Base-by-base conservation (phyloP, 345 rosid species). In the Ricinus communis region DNA sequence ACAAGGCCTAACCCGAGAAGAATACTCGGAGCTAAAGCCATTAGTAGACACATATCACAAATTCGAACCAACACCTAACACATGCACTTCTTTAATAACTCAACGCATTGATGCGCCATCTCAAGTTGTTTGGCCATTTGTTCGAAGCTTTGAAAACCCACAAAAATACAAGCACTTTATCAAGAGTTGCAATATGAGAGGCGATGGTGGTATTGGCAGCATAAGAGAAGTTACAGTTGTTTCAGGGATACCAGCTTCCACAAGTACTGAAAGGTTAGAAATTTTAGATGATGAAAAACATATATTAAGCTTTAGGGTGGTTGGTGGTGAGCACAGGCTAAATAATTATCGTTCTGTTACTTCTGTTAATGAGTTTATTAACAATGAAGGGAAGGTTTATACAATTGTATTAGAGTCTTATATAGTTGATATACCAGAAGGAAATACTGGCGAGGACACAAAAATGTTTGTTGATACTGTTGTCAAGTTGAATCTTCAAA, bases 401-500 rank as follows among this genome's bases (percentile, higher is more conserved):
- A 87, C 95, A 21, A 22, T 90, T 19, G 98, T 90, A 57, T 72
- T 87, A 68, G 98, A 93, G 80, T 90, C 96, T 0, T 93, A 90
- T 73, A 70, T 72, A 8, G 98, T 93, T 45, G 98, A 93, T 74
- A 86, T 93, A 25, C 98, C 98, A 7, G 86, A 85, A 6, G 98
- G 96, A 1, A 93, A 93, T 55, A 86, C 95, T 0, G 87, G 60
- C 24, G 91, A 80, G 51, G 96, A 93, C 73, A 86, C 96, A 0
- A 90, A 88, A 85, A 90, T 93, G 96, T 93, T 93, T 36, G 93
- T 75, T 25, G 96, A 90, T 63, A 93, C 98, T 61, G 98, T 93
- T 22, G 91, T 93, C n/a, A 93, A 93, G 82, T 82, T 88, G 77
- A 93, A 93, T 72, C 91, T 93, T 64, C 96, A 93, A 51, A 93